Conservation (phyloP, 2,329 filamentous ascomycete genomes). For the Pseudogymnoascus sp. region DNA sequence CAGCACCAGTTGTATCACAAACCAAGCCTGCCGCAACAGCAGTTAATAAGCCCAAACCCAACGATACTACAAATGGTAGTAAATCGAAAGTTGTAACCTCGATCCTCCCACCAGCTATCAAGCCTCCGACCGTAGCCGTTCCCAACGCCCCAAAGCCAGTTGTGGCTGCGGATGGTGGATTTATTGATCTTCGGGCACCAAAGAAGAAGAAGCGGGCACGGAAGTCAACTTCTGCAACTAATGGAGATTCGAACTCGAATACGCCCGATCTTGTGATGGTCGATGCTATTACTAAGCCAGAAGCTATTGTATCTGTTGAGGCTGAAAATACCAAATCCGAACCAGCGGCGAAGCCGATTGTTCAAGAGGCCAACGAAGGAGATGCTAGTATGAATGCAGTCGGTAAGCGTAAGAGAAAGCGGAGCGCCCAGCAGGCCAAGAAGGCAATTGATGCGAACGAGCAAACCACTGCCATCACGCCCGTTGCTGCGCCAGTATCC, state of each 20-base stretch:
- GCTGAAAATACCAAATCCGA: neutral
- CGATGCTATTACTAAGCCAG: neutral
- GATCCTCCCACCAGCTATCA: neutral
- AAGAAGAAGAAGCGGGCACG: conserved; percentile 8
- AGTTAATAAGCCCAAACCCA: neutral
- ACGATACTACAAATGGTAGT: neutral
- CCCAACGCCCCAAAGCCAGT: neutral
- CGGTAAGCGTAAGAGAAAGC: neutral
- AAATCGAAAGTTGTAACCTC: neutral
- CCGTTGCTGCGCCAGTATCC: neutral
- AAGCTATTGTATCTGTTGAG: neutral
- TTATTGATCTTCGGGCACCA: neutral
- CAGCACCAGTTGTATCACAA: neutral
- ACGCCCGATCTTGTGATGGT: neutral
- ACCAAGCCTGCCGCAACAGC: neutral
- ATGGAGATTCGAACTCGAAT: neutral
- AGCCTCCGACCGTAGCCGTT: neutral
- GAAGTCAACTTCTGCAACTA: neutral
- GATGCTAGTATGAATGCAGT: neutral
- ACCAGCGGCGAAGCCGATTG: neutral
- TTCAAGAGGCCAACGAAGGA: neutral
- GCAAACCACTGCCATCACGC: neutral
- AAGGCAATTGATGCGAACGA: neutral
- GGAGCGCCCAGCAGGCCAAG: neutral
- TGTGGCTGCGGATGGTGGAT: neutral